Base-by-base conservation (phyloP, 164 flowering plant species). In the Buxus sempervirens region DNA sequence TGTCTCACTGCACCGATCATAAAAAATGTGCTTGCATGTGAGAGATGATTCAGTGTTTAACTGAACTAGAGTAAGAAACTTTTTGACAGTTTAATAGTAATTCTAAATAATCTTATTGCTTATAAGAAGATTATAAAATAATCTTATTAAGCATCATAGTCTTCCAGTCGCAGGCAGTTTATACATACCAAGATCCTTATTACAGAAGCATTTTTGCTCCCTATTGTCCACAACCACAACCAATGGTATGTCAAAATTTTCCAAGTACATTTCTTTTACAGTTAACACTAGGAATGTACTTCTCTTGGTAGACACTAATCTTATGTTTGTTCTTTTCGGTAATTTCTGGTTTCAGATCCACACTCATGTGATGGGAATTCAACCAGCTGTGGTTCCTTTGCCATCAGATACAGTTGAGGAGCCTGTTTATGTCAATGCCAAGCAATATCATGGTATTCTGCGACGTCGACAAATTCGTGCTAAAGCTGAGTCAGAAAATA, bases 181-280 rank as follows among this genome's bases (percentile, higher is more conserved):
- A 84, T 68, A 88, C 88, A 4, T 86, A 86, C 71, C 90, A 85
- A 60, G 88, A 86, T 72, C 90, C 90, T 27, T 86, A 86, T 70
- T 84, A 83, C 59, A 76, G 90, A 79, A 86, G 90, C 71, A 84
- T 86, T 58, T 84, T 86, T 79, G 86, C 90, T 74, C 86, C 88
- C 24, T 86, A 76, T 77, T 88, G 83, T 58, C 74, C 84, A 62
- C 88, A 82, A 58, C 81, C 84, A 5, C 88, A 82, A 58, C 81
- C 84, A 5, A 79, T 81, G 90, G 90, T 86, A 84, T 42, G 64
- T 27, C 54, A 53, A 23, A 38, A 48, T 32, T 27, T 48, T 59
- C 51, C 51, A 15, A 15, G 18, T 10, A 45, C 51, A 45, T 10
- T 45, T 4, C 1, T 45, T 15, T 45, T 45, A 4, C 14, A 45